Percentiles rank a stretch among this genome's conserved stretches.
Evolutionary conservation across 2,329 filamentous ascomycete genomes (phyloP).

Genomic region (Pseudocercospora pini-densiflorae): DNA sequence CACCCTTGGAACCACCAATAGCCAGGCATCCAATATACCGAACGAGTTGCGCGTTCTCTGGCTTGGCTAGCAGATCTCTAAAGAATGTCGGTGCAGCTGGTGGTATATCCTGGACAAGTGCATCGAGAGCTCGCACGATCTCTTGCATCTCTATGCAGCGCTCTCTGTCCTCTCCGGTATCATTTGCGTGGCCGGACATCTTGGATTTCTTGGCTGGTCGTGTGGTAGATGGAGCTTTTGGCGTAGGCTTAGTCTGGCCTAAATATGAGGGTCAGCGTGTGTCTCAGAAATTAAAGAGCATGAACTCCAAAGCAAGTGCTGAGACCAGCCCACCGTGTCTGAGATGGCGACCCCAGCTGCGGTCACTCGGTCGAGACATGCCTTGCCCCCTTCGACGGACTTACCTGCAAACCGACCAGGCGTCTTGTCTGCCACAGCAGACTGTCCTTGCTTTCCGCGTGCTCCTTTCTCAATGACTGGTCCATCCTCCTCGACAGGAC

Average conservation of each 20-base stretch:
- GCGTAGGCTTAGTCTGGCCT: not conserved
- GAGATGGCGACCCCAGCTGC: too few species aligned
- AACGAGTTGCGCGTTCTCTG: constrained; percentile 27
- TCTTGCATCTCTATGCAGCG: constrained; percentile 1
- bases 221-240: not conserved
- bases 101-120: not conserved
- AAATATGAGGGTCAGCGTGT: not conserved
- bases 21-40: constrained; percentile 41
- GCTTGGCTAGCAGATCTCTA: constrained; percentile 5
- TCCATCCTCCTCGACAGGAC: too few species aligned
- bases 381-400: not conserved
- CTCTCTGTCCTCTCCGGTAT: not conserved
- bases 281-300: not conserved
- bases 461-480: too few species aligned
- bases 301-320: too few species aligned
- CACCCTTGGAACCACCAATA: constrained; percentile 30
- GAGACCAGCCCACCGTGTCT: too few species aligned
- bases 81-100: constrained; percentile 5
- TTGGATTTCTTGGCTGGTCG: not conserved
- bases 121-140: not conserved
- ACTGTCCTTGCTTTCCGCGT: not conserved
- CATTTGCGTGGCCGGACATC: not conserved
- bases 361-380: not conserved
- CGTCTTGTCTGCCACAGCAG: not conserved
- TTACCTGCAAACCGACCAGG: not conserved